A percentile compares a stretch with the other conserved stretches of the same genome.
phyloP scores from a whole-genome alignment of 352 stramenopile genomes.

The Globisporangium apiculatum region DNA sequence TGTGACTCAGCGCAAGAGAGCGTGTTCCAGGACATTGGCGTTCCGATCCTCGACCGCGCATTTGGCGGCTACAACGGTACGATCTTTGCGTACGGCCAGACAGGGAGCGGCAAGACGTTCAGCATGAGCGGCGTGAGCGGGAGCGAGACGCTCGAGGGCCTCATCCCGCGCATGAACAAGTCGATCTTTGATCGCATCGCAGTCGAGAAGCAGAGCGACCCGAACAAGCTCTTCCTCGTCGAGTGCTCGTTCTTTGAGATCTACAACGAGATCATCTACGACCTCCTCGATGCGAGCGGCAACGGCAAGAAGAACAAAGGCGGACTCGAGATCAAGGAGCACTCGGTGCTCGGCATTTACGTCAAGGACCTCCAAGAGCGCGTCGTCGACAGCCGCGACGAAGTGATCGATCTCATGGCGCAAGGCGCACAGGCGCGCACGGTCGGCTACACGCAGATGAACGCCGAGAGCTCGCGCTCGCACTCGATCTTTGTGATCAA shows the following conservation, averaged over 20 bases:
- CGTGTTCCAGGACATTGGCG: conserved; percentile 77
- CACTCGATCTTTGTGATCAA: conserved; percentile 96
- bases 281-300: conserved; percentile 87
- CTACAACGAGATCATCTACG: conserved; percentile 95
- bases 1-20: conserved; percentile 62
- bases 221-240: conserved; percentile 85
- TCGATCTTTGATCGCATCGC: conserved; percentile 86
- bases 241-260: conserved; percentile 95
- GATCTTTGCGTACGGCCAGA: conserved; percentile 89
- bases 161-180: conserved; percentile 90
- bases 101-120: conserved; percentile 84
- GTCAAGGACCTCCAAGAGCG: conserved; percentile 89
- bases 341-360: conserved; percentile 92
- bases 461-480: conserved; percentile 88
- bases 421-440: conserved; percentile 59
- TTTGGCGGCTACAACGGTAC: conserved; percentile 87
- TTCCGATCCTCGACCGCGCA: conserved; percentile 69
- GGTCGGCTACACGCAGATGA: conserved; percentile 91
- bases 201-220: conserved; percentile 47
- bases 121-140: conserved; percentile 79
- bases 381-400: conserved; percentile 81
- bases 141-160: conserved; percentile 56
- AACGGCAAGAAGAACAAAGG: conserved; percentile 84
- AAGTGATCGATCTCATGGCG: conserved; percentile 78
- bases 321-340: conserved; percentile 91